These are phyloP conservation scores for Sistotremastrum suecicum DNA, from an alignment of 768 basidiomycete genomes.

Conservation along the genomic window DNA sequence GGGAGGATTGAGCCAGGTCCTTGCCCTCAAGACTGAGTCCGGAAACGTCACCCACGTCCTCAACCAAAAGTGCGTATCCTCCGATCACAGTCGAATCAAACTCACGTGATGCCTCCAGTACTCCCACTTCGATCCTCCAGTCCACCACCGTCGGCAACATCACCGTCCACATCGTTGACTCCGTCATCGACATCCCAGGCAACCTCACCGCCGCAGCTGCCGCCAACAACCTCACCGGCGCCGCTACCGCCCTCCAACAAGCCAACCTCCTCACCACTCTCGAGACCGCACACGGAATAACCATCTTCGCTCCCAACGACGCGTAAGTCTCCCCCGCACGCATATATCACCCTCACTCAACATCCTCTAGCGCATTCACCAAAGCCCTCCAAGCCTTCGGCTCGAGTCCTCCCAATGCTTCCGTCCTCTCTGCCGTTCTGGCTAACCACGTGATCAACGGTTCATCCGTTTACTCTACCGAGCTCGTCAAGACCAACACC, in stretches of 20 bases:
- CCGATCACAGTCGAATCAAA: background rate
- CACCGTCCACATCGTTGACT: conserved; percentile 33
- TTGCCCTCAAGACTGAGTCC: conserved; percentile 27
- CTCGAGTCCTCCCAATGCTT: conserved; percentile 46
- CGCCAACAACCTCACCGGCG: conserved; percentile 26
- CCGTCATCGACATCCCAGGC: conserved; percentile 39
- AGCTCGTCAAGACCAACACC: conserved; percentile 22
- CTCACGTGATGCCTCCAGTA: conserved; percentile 10
- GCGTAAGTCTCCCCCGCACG: conserved; percentile 27
- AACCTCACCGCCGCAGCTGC: conserved; percentile 28
- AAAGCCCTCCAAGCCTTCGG: conserved; percentile 28
- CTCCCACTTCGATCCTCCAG: conserved; percentile 23
- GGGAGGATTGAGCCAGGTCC: conserved; percentile 41
- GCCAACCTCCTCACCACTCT: conserved; percentile 22
- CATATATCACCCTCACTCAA: conserved; percentile 14
- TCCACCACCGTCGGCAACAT: conserved; percentile 24
- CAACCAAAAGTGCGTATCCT: conserved; percentile 30
- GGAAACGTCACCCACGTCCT: conserved; percentile 29
- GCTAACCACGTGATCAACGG: conserved; percentile 39
- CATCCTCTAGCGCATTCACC: conserved; percentile 25
- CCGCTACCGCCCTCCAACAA: conserved; percentile 15
- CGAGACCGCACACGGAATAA: conserved; percentile 35
- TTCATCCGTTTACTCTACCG: conserved; percentile 46
- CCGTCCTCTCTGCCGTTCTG: background rate
- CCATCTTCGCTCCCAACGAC: conserved; percentile 53